Percentiles rank a stretch among this genome's conserved stretches.
These are phyloP conservation scores for Erigeron philadelphicus DNA, from an alignment of 140 eudicot species.

Conservation along the genomic window DNA sequence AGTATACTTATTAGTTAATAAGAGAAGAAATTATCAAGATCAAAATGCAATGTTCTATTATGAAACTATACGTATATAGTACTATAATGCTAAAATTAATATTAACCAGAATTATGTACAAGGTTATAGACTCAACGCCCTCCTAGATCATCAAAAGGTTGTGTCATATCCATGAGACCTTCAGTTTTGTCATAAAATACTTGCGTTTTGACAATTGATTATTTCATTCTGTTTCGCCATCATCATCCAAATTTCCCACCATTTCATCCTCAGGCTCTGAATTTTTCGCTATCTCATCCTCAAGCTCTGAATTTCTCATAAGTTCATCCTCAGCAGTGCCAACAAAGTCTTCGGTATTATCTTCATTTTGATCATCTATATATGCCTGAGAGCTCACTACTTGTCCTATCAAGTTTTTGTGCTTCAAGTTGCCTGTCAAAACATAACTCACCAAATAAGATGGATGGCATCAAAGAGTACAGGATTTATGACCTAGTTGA, in stretches of 20 bases:
- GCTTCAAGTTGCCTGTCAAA: constrained; percentile 68
- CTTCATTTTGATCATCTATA: constrained; percentile 37
- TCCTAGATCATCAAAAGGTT: too few species aligned
- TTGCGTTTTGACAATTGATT: background rate
- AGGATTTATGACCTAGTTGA: background rate
- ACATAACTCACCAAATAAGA: background rate
- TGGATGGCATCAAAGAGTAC: background rate
- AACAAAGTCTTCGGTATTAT: constrained; percentile 27
- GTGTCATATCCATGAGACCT: background rate
- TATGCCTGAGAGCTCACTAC: constrained; percentile 76
- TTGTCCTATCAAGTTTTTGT: constrained; percentile 67
- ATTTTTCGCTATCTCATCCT: constrained; percentile 20
- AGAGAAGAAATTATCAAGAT: too few species aligned
- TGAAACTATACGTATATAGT: too few species aligned
- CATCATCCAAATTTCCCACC: constrained; percentile 19
- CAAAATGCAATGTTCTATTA: too few species aligned
- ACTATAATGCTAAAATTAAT: too few species aligned
- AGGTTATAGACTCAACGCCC: too few species aligned
- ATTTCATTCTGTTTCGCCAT: constrained; percentile 30
- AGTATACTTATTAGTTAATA: too few species aligned
- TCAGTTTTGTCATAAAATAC: background rate
- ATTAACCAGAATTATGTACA: too few species aligned
- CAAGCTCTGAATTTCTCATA: background rate
- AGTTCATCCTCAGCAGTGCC: constrained; percentile 20
- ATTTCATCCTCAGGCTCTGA: constrained; percentile 20